Conservation (phyloP, 1,284 basidiomycete genomes). For the Lignosus rhinocerotis region DNA sequence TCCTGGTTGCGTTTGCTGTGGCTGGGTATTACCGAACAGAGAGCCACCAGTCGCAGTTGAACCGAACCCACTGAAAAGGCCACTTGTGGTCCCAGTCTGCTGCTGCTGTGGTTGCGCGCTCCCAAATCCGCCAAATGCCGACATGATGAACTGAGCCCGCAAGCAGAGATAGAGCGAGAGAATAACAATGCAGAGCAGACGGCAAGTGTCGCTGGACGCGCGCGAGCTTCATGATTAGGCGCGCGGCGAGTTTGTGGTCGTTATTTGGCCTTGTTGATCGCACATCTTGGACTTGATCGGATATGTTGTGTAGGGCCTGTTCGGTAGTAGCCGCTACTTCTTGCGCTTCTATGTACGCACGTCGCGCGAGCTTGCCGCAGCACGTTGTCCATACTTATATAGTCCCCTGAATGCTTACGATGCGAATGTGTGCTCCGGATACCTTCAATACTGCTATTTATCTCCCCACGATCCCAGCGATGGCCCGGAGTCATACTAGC, state of each 20-base stretch:
- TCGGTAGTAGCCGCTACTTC: no score
- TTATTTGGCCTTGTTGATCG: background rate
- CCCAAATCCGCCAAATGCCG: slow-evolving; percentile 19
- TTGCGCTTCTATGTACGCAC: no score
- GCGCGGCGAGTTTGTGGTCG: background rate
- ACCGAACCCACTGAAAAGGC: slow-evolving; percentile 19
- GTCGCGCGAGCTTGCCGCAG: background rate
- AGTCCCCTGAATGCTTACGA: background rate
- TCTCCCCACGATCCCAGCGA: background rate
- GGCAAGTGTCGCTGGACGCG: background rate
- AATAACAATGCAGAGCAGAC: background rate
- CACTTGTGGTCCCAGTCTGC: slow-evolving; percentile 6
- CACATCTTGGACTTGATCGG: no score
- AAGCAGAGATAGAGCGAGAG: background rate
- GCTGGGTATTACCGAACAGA: slow-evolving; percentile 19
- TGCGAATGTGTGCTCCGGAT: background rate
- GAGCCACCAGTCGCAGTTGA: slow-evolving; percentile 12
- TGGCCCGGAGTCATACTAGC: background rate
- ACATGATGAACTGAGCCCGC: slow-evolving; percentile 3
- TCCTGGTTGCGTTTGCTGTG: slow-evolving; percentile 4
- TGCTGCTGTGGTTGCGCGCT: slow-evolving; percentile 15
- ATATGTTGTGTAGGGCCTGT: no score
- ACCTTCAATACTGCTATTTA: background rate
- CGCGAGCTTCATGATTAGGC: background rate
- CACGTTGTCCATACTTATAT: background rate